A percentile compares a stretch with the other conserved stretches of the same genome.
phyloP scores from a whole-genome alignment of 2,329 filamentous ascomycete species.

The Ophiocordyceps sinensis region DNA sequence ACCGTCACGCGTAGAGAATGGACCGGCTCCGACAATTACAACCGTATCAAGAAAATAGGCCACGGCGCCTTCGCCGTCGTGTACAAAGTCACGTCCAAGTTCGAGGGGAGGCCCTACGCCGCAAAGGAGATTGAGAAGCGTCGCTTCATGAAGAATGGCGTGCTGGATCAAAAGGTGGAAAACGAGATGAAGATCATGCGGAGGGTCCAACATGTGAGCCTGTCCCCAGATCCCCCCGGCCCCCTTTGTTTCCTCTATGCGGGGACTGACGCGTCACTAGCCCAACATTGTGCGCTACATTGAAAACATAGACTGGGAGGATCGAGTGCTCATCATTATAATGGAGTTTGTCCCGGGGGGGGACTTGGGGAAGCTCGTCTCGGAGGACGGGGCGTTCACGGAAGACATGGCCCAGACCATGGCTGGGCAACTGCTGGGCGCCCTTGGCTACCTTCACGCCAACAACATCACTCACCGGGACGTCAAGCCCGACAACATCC shows the following conservation, averaged over 20 bases:
- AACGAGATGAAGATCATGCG: constrained; percentile 98
- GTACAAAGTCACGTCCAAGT: constrained; percentile 77
- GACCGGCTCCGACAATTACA: constrained; percentile 76
- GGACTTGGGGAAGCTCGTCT: constrained; percentile 65
- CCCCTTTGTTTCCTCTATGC: constrained; percentile 1
- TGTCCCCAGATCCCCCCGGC: not conserved
- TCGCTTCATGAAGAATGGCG: constrained; percentile 82
- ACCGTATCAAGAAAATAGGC: constrained; percentile 66
- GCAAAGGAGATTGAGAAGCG: constrained; percentile 93
- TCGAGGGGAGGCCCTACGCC: constrained; percentile 69
- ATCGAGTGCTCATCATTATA: constrained; percentile 82
- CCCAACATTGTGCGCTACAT: constrained; percentile 85
- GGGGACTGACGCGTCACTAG: constrained; percentile 23
- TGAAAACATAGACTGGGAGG: constrained; percentile 70
- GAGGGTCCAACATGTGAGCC: constrained; percentile 61
- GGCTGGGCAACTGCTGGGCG: constrained; percentile 62
- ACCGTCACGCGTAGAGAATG: constrained; percentile 44
- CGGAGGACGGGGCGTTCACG: constrained; percentile 42
- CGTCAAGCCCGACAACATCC: constrained; percentile 95
- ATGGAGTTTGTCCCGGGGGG: constrained; percentile 86
- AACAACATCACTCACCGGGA: constrained; percentile 94
- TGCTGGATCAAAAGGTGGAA: constrained; percentile 80
- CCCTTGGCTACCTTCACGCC: constrained; percentile 72
- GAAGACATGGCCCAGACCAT: constrained; percentile 60
- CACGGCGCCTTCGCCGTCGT: constrained; percentile 93